Percentiles rank a stretch among this genome's conserved stretches.
Evolutionary conservation across 1,284 basidiomycete genomes (phyloP).

Genomic region (Blastosporella zonata): DNA sequence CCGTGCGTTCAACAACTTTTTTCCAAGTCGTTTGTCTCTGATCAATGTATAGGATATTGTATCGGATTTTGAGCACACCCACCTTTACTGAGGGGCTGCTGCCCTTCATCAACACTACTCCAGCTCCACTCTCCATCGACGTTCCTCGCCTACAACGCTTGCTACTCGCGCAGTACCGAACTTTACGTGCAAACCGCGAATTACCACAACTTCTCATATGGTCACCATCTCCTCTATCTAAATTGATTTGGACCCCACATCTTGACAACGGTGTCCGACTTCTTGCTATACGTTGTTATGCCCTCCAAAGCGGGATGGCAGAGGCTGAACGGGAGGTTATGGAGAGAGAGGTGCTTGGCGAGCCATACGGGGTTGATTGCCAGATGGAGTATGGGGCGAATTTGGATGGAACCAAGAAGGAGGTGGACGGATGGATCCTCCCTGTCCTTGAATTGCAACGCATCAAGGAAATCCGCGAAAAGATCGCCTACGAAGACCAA

Average conservation of each 20-base stretch:
- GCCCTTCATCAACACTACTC: conserved; percentile 33
- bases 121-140: conserved; percentile 35
- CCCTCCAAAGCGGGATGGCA: conserved; percentile 71
- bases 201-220: conserved; percentile 64
- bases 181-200: conserved; percentile 69
- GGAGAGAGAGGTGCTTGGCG: conserved; percentile 61
- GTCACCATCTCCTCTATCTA: conserved; percentile 59
- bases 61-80: conserved; percentile 44
- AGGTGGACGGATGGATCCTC: conserved; percentile 77
- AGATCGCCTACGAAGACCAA: conserved; percentile 37
- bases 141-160: conserved; percentile 54
- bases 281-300: conserved; percentile 76
- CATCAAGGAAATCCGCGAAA: conserved; percentile 51
- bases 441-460: conserved; percentile 66
- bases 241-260: conserved; percentile 45
- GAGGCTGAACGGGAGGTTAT: conserved; percentile 69
- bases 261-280: conserved; percentile 64
- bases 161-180: conserved; percentile 78
- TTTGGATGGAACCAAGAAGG: conserved; percentile 17
- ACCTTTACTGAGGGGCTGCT: conserved; percentile 56
- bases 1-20: conserved; percentile 50
- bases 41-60: conserved; percentile 42
- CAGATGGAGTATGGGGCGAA: conserved; percentile 39
- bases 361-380: conserved; percentile 54
- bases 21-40: not conserved